Evolutionary conservation across 176 grass and related monocot species (phyloP), one percentile per base, ranked within the genome.

Genomic region (Carex pumila): DNA sequence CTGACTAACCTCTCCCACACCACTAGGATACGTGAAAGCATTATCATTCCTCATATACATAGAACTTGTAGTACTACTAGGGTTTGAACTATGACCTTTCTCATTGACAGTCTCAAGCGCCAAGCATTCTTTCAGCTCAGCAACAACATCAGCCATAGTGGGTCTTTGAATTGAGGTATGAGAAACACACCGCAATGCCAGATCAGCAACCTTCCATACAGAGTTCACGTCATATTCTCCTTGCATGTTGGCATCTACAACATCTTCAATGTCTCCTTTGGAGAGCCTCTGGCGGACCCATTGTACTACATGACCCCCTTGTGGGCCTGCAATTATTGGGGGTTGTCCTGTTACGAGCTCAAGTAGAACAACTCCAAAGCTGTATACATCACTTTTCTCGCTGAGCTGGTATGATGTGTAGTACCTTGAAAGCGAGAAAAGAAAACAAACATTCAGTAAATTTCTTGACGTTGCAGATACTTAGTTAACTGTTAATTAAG

Each of bases 41-140:
- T 66, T 82, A 66, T 67, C 39, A 54, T 65, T 67, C 25, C 29
- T 82, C n/a, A 13, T 39, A 21, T 62, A 53, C 14, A 34, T 12
- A 69, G 39, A 47, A 25, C 52, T 34, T 17, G 30, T 56, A 17
- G 30, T 36, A 60, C 61, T 81, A 68, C 25, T 49, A 13, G 12
- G 1, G 36, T 84, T 72, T 47, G 65, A 84, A 10, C 30, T 41
- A 12, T 87, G 53, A 49, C 53, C 11, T 71, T 73, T 85, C 49
- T 53, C 83, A 63, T 31, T 66, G 7, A 29, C 32, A 12, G 34
- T 83, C 58, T 83, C 88, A 54, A 91, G 69, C 56, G 79, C 81
- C 81, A 94, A 55, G 57, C 86, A 90, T 83, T 94, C 90, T 83
- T 91, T 94, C 37, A 94, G 81, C 80, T 88, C 69, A 3, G 71